These are phyloP conservation scores for Penicillium aurantiogriseum DNA, from an alignment of 2,329 filamentous ascomycete species.

Conservation along the genomic window DNA sequence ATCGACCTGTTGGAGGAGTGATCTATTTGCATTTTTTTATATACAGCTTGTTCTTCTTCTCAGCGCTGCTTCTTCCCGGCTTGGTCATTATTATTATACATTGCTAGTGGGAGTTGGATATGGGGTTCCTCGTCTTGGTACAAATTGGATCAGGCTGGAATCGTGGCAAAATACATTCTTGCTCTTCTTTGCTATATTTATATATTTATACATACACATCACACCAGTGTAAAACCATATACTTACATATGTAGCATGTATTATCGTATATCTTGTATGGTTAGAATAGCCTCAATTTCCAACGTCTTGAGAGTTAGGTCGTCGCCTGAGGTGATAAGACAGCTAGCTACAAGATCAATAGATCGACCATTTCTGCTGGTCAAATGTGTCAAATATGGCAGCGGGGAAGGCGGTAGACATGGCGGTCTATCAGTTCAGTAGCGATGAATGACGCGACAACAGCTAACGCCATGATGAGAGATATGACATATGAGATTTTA, in stretches of 20 bases:
- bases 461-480: no score
- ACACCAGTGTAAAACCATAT: slow-evolving; percentile 2
- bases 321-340: not conserved
- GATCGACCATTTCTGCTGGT: not conserved
- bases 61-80: slow-evolving; percentile 15
- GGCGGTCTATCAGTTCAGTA: not conserved
- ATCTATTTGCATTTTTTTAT: slow-evolving; percentile 13
- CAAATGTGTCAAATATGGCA: not conserved
- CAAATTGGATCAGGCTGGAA: not conserved
- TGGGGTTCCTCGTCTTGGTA: not conserved
- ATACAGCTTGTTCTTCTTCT: slow-evolving; percentile 11
- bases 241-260: not conserved
- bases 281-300: not conserved
- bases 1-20: slow-evolving; percentile 52
- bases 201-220: slow-evolving; percentile 1
- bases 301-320: not conserved
- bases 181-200: not conserved
- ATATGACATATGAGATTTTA: not conserved
- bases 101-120: not conserved
- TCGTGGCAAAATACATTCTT: slow-evolving; percentile 10
- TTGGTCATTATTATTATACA: not conserved
- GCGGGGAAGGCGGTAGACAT: not conserved
- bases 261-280: not conserved
- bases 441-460: not conserved
- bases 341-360: not conserved